Conservation (phyloP, 164 flowering plant genomes). For the Annona squamosa region DNA sequence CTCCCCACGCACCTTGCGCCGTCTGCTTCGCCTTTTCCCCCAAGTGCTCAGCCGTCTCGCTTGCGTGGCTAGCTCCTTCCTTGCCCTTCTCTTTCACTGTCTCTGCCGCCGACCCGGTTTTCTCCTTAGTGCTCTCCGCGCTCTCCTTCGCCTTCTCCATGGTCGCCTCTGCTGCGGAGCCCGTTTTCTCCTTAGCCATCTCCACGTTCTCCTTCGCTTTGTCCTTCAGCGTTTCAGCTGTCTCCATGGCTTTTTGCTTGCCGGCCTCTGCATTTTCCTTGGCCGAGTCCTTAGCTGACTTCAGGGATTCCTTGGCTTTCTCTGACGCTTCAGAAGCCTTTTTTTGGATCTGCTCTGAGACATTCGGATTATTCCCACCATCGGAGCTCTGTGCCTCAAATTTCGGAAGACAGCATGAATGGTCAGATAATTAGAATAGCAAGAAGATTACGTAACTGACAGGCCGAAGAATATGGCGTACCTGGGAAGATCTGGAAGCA, state of each 20-base stretch:
- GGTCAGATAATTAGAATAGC: not conserved
- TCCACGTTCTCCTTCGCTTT: not conserved
- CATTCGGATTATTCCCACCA: not conserved
- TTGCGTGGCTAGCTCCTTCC: slow-evolving; percentile 12
- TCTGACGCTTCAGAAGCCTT: not conserved
- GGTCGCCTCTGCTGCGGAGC: not conserved
- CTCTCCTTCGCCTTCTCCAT: not conserved
- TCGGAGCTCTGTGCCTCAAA: slow-evolving; percentile 15
- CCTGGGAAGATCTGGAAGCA: slow-evolving; percentile 31
- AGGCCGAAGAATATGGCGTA: not conserved
- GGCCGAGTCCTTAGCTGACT: not conserved
- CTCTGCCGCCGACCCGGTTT: not conserved
- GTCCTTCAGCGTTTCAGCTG: slow-evolving; percentile 7
- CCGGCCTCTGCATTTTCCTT: not conserved
- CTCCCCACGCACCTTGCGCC: slow-evolving; percentile 40
- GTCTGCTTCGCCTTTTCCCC: slow-evolving; percentile 41
- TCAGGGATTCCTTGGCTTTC: slow-evolving; percentile 10
- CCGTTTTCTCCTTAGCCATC: not conserved
- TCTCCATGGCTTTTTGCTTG: not conserved
- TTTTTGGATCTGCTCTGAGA: slow-evolving; percentile 9
- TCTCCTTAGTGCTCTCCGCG: not conserved
- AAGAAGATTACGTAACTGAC: not conserved
- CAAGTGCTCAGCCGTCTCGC: slow-evolving; percentile 13
- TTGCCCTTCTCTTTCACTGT: slow-evolving; percentile 6
- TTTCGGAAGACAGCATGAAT: not conserved